Conservation (phyloP, 768 basidiomycete genomes). For the Trametes cinnabarina region DNA sequence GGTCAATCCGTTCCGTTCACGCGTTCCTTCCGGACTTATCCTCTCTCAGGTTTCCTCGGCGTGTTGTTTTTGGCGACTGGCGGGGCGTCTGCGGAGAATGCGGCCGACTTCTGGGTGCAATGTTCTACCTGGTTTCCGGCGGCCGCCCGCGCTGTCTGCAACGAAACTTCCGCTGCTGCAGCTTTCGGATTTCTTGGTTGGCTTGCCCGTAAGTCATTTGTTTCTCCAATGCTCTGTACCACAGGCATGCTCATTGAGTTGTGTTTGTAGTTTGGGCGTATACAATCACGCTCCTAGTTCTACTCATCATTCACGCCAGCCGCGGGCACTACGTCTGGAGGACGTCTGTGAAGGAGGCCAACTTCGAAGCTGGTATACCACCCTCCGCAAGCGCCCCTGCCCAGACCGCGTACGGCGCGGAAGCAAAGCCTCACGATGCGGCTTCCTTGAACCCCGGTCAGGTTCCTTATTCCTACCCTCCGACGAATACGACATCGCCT, state of each 20-base stretch:
- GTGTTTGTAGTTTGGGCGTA: constrained; percentile 19
- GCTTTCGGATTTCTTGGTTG: constrained; percentile 29
- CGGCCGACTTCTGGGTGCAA: constrained; percentile 10
- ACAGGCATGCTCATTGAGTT: too few relatives aligned
- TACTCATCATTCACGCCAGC: constrained; percentile 15
- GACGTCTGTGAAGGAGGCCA: constrained; percentile 15
- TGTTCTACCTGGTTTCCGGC: neutral
- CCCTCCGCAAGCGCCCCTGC: neutral
- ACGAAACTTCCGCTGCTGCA: constrained; percentile 25
- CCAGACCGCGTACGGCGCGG: neutral
- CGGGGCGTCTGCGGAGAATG: constrained; percentile 18
- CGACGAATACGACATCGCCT: neutral
- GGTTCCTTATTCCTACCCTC: constrained; percentile 15
- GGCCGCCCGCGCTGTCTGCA: constrained; percentile 20
- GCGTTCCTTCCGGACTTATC: too few relatives aligned
- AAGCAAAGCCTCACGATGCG: constrained; percentile 10
- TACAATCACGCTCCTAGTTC: constrained; percentile 15
- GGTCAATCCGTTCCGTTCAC: too few relatives aligned
- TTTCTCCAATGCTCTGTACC: neutral
- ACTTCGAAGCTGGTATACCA: constrained; percentile 1
- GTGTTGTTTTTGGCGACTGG: constrained; percentile 31
- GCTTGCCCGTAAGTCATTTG: constrained; percentile 20
- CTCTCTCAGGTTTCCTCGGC: constrained; percentile 24
- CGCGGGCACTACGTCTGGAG: constrained; percentile 18
- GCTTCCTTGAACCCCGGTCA: constrained; percentile 10